Conservation (phyloP, 352 stramenopile genomes). For the Globisporangium mamillatum region DNA sequence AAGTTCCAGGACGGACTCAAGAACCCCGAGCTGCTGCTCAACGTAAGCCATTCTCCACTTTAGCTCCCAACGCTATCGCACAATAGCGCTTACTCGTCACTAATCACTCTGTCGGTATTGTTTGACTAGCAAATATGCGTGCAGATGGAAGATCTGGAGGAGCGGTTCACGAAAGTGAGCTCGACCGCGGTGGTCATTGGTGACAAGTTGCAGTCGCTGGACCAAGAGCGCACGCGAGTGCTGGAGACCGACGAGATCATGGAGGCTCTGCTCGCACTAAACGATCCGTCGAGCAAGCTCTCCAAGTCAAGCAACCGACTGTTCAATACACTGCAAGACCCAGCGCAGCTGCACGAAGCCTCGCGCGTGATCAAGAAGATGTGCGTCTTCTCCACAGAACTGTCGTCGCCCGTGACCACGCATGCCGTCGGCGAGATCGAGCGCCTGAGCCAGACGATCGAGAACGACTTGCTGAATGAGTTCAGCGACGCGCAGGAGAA, state of each 20-base stretch:
- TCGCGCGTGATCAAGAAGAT: conserved; percentile 73
- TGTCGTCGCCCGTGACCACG: conserved; percentile 56
- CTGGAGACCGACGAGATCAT: conserved; percentile 79
- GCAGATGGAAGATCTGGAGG: conserved; percentile 81
- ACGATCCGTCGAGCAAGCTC: conserved; percentile 53
- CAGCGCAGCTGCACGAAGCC: conserved; percentile 67
- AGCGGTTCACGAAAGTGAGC: conserved; percentile 85
- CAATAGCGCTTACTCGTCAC: background rate
- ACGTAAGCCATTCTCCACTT: conserved; percentile 22
- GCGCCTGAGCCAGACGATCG: conserved; percentile 67
- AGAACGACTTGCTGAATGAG: conserved; percentile 69
- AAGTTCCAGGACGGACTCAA: conserved; percentile 67
- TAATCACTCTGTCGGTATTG: background rate
- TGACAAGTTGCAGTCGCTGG: conserved; percentile 58
- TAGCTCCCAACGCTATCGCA: too few relatives aligned
- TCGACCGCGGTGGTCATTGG: conserved; percentile 76
- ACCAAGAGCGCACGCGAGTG: conserved; percentile 60
- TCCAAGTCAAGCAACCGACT: conserved; percentile 59
- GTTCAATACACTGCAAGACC: conserved; percentile 65
- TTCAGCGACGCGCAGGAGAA: conserved; percentile 75
- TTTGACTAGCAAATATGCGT: conserved; percentile 52
- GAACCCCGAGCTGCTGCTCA: conserved; percentile 56
- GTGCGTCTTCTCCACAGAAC: conserved; percentile 61
- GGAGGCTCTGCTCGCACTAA: conserved; percentile 70
- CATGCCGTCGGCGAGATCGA: conserved; percentile 70